Percentiles rank a stretch among this genome's conserved stretches.
Evolutionary conservation across 2,329 filamentous ascomycete genomes (phyloP).

Genomic region (Calonectria leucothoes): DNA sequence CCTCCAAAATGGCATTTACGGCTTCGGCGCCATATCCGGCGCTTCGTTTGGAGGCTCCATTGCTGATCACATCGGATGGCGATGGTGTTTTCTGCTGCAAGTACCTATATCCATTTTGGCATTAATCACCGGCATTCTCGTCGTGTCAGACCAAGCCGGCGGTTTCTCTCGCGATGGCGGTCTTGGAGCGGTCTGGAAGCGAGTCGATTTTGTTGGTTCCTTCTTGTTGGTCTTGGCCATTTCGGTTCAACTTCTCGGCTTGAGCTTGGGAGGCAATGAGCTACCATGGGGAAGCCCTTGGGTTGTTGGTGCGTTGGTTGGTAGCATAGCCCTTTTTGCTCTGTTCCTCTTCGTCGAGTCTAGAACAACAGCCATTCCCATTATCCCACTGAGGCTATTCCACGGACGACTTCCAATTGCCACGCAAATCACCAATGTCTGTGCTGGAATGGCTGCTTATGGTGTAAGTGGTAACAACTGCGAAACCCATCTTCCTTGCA

Average conservation of each 20-base stretch:
- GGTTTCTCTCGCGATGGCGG: constrained; percentile 43
- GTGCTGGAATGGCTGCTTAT: constrained; percentile 70
- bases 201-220: constrained; percentile 69
- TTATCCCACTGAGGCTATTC: constrained; percentile 68
- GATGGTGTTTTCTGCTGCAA: constrained; percentile 74
- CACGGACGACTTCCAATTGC: constrained; percentile 64
- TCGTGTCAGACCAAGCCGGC: constrained; percentile 59
- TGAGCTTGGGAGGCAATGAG: constrained; percentile 68
- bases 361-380: constrained; percentile 60
- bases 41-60: constrained; percentile 74
- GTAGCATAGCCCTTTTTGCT: constrained; percentile 55
- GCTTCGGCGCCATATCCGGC: constrained; percentile 71
- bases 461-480: constrained; percentile 57
- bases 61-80: constrained; percentile 74
- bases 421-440: constrained; percentile 69
- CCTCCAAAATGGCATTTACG: constrained; percentile 70
- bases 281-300: constrained; percentile 62
- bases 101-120: constrained; percentile 69
- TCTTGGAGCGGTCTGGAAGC: constrained; percentile 58
- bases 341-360: constrained; percentile 62
- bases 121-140: constrained; percentile 63
- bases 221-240: constrained; percentile 68
- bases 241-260: constrained; percentile 65
- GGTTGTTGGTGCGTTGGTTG: constrained; percentile 58
- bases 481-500: neutral